These are phyloP conservation scores for Salix dunnii DNA, from an alignment of 345 rosid species.

Conservation along the genomic window DNA sequence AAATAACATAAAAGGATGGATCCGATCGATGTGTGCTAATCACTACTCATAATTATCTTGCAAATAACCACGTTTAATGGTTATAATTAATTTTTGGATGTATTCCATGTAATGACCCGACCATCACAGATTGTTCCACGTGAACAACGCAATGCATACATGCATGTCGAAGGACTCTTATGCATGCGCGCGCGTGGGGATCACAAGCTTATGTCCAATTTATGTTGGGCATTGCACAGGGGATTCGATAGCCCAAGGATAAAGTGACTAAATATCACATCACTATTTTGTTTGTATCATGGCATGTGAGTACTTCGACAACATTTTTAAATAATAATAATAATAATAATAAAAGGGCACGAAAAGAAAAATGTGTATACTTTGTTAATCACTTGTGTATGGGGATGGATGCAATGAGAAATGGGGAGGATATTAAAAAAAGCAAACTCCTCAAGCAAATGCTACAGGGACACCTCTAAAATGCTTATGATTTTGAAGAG, in stretches of 20 bases:
- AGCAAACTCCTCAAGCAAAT: constrained; percentile 2
- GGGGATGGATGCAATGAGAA: neutral
- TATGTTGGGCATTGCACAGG: constrained; percentile 2
- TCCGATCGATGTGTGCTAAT: too few species aligned
- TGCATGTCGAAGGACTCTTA: constrained; percentile 20
- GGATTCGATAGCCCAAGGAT: neutral
- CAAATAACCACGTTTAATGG: too few species aligned
- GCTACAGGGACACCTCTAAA: constrained; percentile 1
- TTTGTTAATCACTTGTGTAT: neutral
- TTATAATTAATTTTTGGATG: too few species aligned
- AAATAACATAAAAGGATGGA: too few species aligned
- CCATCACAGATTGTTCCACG: constrained; percentile 41
- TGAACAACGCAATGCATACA: constrained; percentile 24
- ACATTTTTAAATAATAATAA: neutral
- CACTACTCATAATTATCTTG: too few species aligned
- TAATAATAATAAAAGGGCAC: neutral
- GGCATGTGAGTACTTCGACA: neutral
- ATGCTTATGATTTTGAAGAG: neutral
- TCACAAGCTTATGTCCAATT: constrained; percentile 25
- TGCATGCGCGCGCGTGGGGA: constrained; percentile 8
- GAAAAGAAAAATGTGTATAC: neutral
- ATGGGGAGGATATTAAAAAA: neutral
- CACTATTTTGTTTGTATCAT: constrained; percentile 5
- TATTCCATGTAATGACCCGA: neutral
- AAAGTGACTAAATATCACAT: neutral